A percentile compares a stretch with the other conserved stretches of the same genome.
These are phyloP conservation scores for Hydnomerulius pinastri DNA, from an alignment of 768 basidiomycete genomes.

Conservation along the genomic window DNA sequence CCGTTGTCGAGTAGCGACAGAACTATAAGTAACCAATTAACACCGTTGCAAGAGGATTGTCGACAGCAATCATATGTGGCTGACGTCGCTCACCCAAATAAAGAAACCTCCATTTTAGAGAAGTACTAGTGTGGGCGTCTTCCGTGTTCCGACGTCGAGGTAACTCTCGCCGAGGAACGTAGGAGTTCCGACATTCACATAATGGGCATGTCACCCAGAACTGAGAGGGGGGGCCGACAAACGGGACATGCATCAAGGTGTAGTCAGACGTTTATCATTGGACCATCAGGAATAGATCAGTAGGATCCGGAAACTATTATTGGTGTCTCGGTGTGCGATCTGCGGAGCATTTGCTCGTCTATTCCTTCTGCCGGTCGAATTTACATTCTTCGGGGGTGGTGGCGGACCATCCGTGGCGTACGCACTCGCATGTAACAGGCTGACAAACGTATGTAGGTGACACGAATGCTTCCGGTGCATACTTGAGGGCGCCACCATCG, in stretches of 20 bases:
- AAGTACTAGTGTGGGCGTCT: not conserved
- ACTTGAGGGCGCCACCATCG: not conserved
- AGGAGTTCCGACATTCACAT: not conserved
- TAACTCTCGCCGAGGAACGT: not conserved
- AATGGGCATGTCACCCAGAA: not conserved
- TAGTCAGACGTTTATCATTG: not conserved
- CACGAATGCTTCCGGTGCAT: not conserved
- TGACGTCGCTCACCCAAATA: not conserved
- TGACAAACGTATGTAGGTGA: not conserved
- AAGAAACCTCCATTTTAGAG: not conserved
- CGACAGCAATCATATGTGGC: too few species aligned
- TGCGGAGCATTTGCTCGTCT: not conserved
- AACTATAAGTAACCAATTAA: not conserved
- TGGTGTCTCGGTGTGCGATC: not conserved
- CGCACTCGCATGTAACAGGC: not conserved
- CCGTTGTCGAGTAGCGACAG: not conserved
- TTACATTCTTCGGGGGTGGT: not conserved
- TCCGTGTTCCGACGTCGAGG: not conserved
- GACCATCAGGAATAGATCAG: not conserved
- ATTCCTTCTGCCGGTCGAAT: not conserved
- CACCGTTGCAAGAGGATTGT: too few species aligned
- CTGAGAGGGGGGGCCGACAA: not conserved
- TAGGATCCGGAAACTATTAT: not conserved
- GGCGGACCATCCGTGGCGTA: not conserved
- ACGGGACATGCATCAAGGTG: slow-evolving; percentile 4